Conservation (phyloP, 441 rosid genomes). For the Gossypium davidsonii region DNA sequence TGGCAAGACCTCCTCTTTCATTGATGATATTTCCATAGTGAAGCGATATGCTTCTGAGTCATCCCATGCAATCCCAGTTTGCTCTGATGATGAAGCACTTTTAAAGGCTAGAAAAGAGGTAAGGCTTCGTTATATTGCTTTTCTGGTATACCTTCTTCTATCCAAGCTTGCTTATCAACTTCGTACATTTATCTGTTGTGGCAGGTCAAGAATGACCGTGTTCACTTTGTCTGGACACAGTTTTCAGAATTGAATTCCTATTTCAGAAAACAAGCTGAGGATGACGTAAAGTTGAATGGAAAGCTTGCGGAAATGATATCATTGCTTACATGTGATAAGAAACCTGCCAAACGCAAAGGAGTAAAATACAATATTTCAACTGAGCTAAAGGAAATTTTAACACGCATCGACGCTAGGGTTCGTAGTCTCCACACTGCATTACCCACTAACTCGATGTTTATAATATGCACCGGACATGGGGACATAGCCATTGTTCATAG, state of each 20-base stretch:
- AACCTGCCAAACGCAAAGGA: constrained; percentile 33
- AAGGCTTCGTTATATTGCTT: constrained; percentile 1
- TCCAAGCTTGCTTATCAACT: background rate
- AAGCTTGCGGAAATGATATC: constrained; percentile 79
- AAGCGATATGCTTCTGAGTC: constrained; percentile 68
- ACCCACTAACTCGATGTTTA: constrained; percentile 76
- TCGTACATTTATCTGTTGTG: constrained; percentile 16
- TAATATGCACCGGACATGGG: constrained; percentile 95
- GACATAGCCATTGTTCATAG: constrained; percentile 77
- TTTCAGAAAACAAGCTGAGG: constrained; percentile 58
- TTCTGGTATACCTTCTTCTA: background rate
- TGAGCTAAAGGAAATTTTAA: constrained; percentile 61
- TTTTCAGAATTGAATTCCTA: constrained; percentile 73
- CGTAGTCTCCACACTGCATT: constrained; percentile 44
- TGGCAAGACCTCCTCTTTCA: constrained; percentile 62
- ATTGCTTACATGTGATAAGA: constrained; percentile 60
- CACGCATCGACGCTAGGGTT: constrained; percentile 48
- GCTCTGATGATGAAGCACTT: constrained; percentile 80
- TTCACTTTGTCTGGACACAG: constrained; percentile 84
- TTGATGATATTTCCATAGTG: constrained; percentile 61
- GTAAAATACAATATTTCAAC: constrained; percentile 33
- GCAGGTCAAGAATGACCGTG: constrained; percentile 63
- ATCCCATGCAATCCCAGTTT: constrained; percentile 73
- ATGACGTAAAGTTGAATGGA: constrained; percentile 50
- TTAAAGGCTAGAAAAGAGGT: constrained; percentile 81